Evolutionary conservation across 495 filamentous ascomycete species (phyloP).

Genomic region (Collariella sp.): DNA sequence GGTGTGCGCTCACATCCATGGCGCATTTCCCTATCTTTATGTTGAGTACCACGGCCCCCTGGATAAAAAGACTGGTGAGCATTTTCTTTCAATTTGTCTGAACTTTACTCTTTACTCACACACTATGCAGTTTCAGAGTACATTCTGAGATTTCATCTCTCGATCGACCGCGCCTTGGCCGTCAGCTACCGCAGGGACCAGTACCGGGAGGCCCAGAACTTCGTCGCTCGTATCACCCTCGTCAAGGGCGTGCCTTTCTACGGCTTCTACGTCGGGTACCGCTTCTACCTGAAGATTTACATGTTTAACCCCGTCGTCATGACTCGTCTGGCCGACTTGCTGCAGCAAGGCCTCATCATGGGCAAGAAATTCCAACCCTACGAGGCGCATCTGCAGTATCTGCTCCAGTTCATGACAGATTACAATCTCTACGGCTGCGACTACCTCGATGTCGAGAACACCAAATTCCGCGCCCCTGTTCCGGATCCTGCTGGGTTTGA

Average conservation of each 20-base stretch:
- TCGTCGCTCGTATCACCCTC: conserved; percentile 81
- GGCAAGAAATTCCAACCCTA: conserved; percentile 77
- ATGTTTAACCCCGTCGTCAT: conserved; percentile 76
- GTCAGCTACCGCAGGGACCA: conserved; percentile 70
- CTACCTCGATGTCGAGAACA: conserved; percentile 56
- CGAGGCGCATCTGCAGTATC: conserved; percentile 84
- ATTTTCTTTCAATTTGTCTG: background rate
- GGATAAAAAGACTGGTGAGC: conserved; percentile 54
- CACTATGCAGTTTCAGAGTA: conserved; percentile 43
- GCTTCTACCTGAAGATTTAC: conserved; percentile 89
- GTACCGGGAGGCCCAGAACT: conserved; percentile 56
- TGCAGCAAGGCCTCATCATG: conserved; percentile 80
- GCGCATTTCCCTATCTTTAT: conserved; percentile 90
- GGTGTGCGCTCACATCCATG: conserved; percentile 93
- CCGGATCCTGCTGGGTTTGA: conserved; percentile 54
- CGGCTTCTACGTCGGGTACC: conserved; percentile 87
- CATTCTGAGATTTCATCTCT: conserved; percentile 61
- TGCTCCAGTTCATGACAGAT: conserved; percentile 96
- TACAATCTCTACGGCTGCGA: conserved; percentile 93
- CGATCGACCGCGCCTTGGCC: conserved; percentile 78
- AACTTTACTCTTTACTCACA: background rate
- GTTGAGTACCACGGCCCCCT: conserved; percentile 74
- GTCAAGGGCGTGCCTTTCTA: conserved; percentile 95
- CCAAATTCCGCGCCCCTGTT: conserved; percentile 65
- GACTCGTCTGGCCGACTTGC: conserved; percentile 71